A percentile compares a stretch with the other conserved stretches of the same genome.
Conservation (phyloP, 2,329 filamentous ascomycete species). For the Fusarium sp. region DNA sequence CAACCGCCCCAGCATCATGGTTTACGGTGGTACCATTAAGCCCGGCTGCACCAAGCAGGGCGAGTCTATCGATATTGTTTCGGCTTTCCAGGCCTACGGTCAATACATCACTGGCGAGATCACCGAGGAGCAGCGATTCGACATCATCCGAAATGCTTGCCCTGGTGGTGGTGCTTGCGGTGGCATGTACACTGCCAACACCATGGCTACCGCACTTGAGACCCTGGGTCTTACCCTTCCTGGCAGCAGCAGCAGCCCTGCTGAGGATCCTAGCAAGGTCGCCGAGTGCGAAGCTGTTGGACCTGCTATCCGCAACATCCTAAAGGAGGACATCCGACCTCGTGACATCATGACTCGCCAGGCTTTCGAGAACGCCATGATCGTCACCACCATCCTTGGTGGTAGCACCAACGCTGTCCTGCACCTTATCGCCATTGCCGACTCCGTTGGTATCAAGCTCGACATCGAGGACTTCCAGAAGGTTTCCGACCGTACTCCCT, state of each 20-base stretch:
- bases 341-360: slow-evolving; percentile 82
- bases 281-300: slow-evolving; percentile 79
- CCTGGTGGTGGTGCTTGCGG: slow-evolving; percentile 74
- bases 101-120: slow-evolving; percentile 94
- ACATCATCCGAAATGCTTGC: slow-evolving; percentile 93
- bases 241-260: slow-evolving; percentile 82
- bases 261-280: slow-evolving; percentile 76
- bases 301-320: slow-evolving; percentile 76
- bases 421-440: slow-evolving; percentile 85
- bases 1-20: slow-evolving; percentile 95
- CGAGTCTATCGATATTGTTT: slow-evolving; percentile 89
- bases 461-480: slow-evolving; percentile 88
- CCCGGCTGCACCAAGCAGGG: slow-evolving; percentile 85
- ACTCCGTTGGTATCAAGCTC: slow-evolving; percentile 82
- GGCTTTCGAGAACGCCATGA: slow-evolving; percentile 88
- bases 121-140: slow-evolving; percentile 88
- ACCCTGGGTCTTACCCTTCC: slow-evolving; percentile 90
- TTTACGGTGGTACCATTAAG: slow-evolving; percentile 95
- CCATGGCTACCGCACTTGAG: slow-evolving; percentile 91
- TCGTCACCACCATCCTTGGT: slow-evolving; percentile 82
- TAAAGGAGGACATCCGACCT: slow-evolving; percentile 81
- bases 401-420: slow-evolving; percentile 89
- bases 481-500: slow-evolving; percentile 81
- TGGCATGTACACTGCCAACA: slow-evolving; percentile 95
- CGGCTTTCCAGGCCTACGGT: slow-evolving; percentile 97